These are phyloP conservation scores for Maudiozyma saulgeensis DNA, from an alignment of 805 yeast genomes.

Conservation along the genomic window DNA sequence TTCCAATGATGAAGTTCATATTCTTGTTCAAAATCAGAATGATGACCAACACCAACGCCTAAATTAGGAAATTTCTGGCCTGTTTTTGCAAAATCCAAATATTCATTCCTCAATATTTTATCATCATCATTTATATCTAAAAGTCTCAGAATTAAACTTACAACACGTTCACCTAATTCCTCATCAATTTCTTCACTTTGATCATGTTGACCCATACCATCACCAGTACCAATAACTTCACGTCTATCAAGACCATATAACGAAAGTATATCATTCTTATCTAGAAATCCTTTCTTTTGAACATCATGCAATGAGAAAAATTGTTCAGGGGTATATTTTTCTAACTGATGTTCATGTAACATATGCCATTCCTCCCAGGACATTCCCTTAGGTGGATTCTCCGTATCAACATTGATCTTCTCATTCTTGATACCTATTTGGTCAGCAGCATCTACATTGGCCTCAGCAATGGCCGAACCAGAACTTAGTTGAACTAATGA, in stretches of 20 bases:
- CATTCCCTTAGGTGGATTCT: constrained; percentile 41
- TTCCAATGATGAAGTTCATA: constrained; percentile 95
- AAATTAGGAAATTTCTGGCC: constrained; percentile 83
- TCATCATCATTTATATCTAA: constrained; percentile 64
- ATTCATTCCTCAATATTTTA: constrained; percentile 56
- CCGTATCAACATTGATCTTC: constrained; percentile 26
- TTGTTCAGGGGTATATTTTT: constrained; percentile 59
- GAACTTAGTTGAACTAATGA: not conserved
- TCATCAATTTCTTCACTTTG: constrained; percentile 52
- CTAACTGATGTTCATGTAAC: constrained; percentile 78
- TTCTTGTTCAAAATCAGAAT: constrained; percentile 85
- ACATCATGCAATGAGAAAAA: constrained; percentile 79
- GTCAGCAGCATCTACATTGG: not conserved
- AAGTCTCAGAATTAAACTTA: constrained; percentile 43
- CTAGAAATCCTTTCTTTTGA: constrained; percentile 47
- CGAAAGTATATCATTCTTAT: constrained; percentile 55
- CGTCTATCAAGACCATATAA: constrained; percentile 72
- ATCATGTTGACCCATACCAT: constrained; percentile 78
- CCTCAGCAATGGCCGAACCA: not conserved
- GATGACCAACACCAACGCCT: constrained; percentile 91
- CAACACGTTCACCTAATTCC: constrained; percentile 45
- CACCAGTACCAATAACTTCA: constrained; percentile 75
- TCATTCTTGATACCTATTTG: constrained; percentile 11
- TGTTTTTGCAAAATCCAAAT: constrained; percentile 45
- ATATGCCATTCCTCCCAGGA: constrained; percentile 86